These are phyloP conservation scores for Pyrenophora seminiperda DNA, from an alignment of 2,329 filamentous ascomycete species.

Conservation along the genomic window DNA sequence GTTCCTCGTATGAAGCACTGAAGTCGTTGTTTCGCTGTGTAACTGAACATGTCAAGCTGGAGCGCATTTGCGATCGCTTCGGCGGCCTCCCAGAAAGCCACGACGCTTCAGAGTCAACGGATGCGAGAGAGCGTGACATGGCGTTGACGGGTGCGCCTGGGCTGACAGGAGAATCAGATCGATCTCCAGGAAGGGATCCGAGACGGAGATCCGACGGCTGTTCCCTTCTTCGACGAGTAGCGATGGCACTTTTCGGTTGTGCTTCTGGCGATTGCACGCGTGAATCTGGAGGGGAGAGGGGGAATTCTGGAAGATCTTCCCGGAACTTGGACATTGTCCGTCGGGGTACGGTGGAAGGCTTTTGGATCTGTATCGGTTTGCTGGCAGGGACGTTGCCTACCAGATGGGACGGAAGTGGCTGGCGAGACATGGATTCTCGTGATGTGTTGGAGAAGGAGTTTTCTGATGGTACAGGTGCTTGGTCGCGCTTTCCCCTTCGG, in stretches of 20 bases:
- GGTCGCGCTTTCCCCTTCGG: slow-evolving; percentile 65
- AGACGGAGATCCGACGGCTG: slow-evolving; percentile 42
- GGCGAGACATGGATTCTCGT: slow-evolving; percentile 77
- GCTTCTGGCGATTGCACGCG: slow-evolving; percentile 77
- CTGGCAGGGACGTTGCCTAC: slow-evolving; percentile 46
- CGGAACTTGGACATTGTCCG: slow-evolving; percentile 89
- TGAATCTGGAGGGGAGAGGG: slow-evolving; percentile 83
- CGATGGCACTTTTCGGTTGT: slow-evolving; percentile 52
- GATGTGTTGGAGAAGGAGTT: slow-evolving; percentile 81
- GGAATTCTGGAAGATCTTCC: slow-evolving; percentile 87
- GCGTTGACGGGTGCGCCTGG: slow-evolving; percentile 39
- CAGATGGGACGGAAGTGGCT: slow-evolving; percentile 58
- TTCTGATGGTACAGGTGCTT: slow-evolving; percentile 67
- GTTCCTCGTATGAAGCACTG: slow-evolving; percentile 68
- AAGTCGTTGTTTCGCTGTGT: slow-evolving; percentile 58
- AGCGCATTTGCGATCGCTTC: slow-evolving; percentile 54
- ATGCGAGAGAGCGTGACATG: slow-evolving; percentile 84
- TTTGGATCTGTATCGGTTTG: slow-evolving; percentile 49
- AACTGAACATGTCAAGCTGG: slow-evolving; percentile 53
- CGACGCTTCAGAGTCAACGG: slow-evolving; percentile 92
- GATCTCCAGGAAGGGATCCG: slow-evolving; percentile 33
- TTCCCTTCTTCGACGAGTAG: slow-evolving; percentile 48
- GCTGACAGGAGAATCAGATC: slow-evolving; percentile 52
- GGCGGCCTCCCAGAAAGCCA: slow-evolving; percentile 83
- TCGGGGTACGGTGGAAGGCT: slow-evolving; percentile 66